Base-by-base conservation (phyloP, 345 rosid species). In the Noccaea caerulescens region DNA sequence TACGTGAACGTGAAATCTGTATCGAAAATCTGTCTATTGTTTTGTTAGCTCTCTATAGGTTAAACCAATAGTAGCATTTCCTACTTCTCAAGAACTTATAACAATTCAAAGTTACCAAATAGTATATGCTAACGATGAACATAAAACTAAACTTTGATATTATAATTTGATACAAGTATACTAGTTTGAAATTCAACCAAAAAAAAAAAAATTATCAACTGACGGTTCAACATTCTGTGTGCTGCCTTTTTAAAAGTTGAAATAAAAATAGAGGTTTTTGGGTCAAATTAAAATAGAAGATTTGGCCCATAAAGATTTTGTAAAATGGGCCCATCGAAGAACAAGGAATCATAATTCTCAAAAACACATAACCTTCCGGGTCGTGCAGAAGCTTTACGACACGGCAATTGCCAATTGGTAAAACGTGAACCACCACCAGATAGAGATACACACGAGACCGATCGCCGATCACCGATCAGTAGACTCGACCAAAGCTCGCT, bases 381-480 rank as follows among this genome's bases (percentile, higher is more conserved):
- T 32, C 12, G 10, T 5, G 10, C 30, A 56, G 77, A 65, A 32
- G 72, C 60, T 64, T 72, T 5, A 27, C 45, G 52, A 39, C 1
- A 73, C 59, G 45, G 16, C 51, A 57, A 18, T 20, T 20, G 45
- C 12, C 51, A 57, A 18, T 20, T 20, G 68, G 60, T 20, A 66
- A 66, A 50, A 42, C 68, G 72, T 59, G 68, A 66, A 47, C 52
- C 66, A 63, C 73, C 72, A 59, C 56, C 56, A 60, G 13, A 58
- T 4, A 44, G 20, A 46, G 20, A 46, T 1, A 45, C 50, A 27
- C 51, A 63, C 70, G 32, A 54, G 18, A 58, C 72, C 68, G 46
- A 58, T 58, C 77, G 72, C 34, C 67, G 77, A 58, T 66, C 58
- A 73, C 34, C 67, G 77, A 58, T 66, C 58, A 73, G n/a, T 41